phyloP scores from a whole-genome alignment of 2,329 filamentous ascomycete genomes.

The Fusarium torulosum region DNA sequence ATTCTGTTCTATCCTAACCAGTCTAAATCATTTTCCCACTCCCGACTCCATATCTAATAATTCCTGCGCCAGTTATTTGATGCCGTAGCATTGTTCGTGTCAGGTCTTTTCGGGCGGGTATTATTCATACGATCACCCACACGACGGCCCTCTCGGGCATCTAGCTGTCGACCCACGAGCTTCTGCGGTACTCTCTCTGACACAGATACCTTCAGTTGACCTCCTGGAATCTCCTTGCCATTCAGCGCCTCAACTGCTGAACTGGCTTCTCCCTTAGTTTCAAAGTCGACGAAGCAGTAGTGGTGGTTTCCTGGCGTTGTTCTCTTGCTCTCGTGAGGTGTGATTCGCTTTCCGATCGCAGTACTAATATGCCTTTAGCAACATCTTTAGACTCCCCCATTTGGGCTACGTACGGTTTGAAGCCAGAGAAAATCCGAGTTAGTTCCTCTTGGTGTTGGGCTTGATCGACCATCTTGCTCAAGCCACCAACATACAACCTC shows the following conservation, averaged over 20 bases:
- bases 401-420: conserved; percentile 47
- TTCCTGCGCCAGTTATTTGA: conserved; percentile 28
- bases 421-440: conserved; percentile 60
- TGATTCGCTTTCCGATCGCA: conserved; percentile 66
- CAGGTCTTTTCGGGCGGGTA: conserved; percentile 1
- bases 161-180: conserved; percentile 7
- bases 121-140: conserved; percentile 4
- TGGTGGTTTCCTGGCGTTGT: conserved; percentile 67
- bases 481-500: conserved; percentile 64
- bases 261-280: conserved; percentile 65
- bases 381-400: rapidly evolving
- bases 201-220: conserved; percentile 17
- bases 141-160: background rate
- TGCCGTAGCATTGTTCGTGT: conserved; percentile 12
- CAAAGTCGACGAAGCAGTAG: conserved; percentile 76
- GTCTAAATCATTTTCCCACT: too few species aligned
- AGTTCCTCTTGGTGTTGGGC: conserved; percentile 61
- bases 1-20: background rate
- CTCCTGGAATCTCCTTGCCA: conserved; percentile 22
- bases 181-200: conserved; percentile 16
- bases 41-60: background rate
- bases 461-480: conserved; percentile 63
- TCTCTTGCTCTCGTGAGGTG: conserved; percentile 67
- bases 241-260: conserved; percentile 57
- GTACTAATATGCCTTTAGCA: conserved; percentile 5